Evolutionary conservation across 148 eudicot genomes (phyloP).

Genomic region (Heliosperma pusillum): DNA sequence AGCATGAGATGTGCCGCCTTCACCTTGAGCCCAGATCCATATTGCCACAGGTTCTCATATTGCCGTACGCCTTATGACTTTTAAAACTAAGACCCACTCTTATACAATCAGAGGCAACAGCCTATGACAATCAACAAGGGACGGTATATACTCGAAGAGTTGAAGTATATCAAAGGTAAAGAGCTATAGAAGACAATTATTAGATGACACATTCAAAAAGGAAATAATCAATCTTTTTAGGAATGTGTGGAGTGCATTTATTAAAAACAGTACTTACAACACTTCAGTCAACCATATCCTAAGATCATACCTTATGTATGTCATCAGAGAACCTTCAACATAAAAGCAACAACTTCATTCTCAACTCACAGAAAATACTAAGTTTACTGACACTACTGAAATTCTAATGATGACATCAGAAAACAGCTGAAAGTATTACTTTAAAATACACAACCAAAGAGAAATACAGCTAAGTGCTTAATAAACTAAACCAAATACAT

Average conservation of each 20-base stretch:
- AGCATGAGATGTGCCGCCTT: neutral
- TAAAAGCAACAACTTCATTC: neutral
- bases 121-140: neutral
- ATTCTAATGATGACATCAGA: neutral
- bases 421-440: neutral
- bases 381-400: neutral
- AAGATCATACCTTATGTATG: slow-evolving; percentile 5
- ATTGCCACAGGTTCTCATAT: neutral
- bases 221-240: too few relatives aligned
- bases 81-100: neutral
- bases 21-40: neutral
- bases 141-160: neutral
- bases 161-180: neutral
- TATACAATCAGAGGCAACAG: neutral
- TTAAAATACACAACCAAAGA: neutral
- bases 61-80: neutral
- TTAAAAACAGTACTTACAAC: neutral
- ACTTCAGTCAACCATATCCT: slow-evolving; percentile 5
- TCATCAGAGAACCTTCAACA: slow-evolving; percentile 7
- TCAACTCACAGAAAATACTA: neutral
- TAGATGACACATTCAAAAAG: neutral
- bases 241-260: too few relatives aligned
- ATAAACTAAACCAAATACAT: neutral
- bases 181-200: neutral
- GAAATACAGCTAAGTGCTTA: neutral